These are phyloP conservation scores for Coemansia reversa DNA, from an alignment of 192 early-diverging fungal genomes.

Conservation along the genomic window DNA sequence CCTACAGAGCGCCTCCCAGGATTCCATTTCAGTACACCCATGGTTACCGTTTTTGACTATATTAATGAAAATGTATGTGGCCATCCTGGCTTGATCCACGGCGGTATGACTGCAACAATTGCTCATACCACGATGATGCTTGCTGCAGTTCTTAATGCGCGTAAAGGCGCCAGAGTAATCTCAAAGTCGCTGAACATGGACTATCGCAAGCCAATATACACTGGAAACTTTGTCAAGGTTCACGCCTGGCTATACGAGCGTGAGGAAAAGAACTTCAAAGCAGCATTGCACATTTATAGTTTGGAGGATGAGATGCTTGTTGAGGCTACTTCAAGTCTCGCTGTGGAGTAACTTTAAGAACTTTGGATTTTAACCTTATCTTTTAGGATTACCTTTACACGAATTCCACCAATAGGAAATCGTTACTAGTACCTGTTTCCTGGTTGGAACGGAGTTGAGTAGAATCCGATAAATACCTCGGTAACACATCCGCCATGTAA, in stretches of 20 bases:
- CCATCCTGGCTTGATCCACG: slow-evolving; percentile 45
- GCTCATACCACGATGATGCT: slow-evolving; percentile 37
- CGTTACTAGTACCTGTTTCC: too few species aligned
- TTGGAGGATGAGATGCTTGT: slow-evolving; percentile 28
- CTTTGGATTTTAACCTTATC: too few species aligned
- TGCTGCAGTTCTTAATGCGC: slow-evolving; percentile 34
- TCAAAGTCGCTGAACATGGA: slow-evolving; percentile 47
- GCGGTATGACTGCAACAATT: slow-evolving; percentile 46
- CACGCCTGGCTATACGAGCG: slow-evolving; percentile 40
- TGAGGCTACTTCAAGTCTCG: slow-evolving; percentile 35
- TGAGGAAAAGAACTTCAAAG: slow-evolving; percentile 1
- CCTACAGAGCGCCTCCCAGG: slow-evolving; percentile 20
- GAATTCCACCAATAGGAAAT: too few species aligned
- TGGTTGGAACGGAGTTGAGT: too few species aligned
- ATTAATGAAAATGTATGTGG: slow-evolving; percentile 37
- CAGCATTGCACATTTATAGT: slow-evolving; percentile 35
- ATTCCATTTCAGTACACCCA: slow-evolving; percentile 8
- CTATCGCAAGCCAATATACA: slow-evolving; percentile 40
- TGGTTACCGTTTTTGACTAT: slow-evolving; percentile 42
- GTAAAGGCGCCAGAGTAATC: slow-evolving; percentile 9
- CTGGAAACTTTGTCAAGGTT: slow-evolving; percentile 43
- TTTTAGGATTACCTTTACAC: too few species aligned
- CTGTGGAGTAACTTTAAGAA: background rate
- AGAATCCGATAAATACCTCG: too few species aligned
- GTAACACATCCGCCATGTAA: too few species aligned